Conservation (phyloP, 2,329 filamentous ascomycete species). For the Ascosphaera apis region DNA sequence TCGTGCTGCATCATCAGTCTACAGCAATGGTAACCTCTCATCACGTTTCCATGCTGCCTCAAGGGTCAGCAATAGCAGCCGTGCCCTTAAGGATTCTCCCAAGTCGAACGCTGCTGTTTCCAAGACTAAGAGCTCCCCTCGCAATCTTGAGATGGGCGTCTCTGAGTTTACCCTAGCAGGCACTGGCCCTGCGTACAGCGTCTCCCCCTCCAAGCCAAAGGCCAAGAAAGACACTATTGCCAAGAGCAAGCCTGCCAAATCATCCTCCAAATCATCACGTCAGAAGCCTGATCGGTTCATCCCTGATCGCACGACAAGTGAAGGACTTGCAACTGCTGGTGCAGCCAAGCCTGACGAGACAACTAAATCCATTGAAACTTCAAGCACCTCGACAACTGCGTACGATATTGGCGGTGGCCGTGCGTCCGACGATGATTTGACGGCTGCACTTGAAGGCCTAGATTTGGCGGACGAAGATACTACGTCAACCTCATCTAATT, state of each 20-base stretch:
- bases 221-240: conserved; percentile 18
- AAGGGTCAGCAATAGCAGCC: conserved; percentile 21
- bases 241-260: too few species aligned
- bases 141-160: conserved; percentile 70
- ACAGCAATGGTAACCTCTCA: conserved; percentile 49
- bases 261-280: too few species aligned
- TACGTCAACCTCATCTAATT: conserved; percentile 35
- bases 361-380: conserved; percentile 45
- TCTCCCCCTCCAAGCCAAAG: conserved; percentile 39
- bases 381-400: conserved; percentile 47
- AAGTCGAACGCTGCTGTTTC: conserved; percentile 68
- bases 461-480: conserved; percentile 54
- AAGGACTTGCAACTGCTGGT: conserved; percentile 59
- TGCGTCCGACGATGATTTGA: conserved; percentile 46
- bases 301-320: conserved; percentile 75
- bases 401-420: conserved; percentile 39
- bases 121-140: conserved; percentile 48
- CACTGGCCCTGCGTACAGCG: conserved; percentile 36
- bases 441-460: conserved; percentile 56
- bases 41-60: conserved; percentile 41
- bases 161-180: conserved; percentile 83
- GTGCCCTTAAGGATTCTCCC: conserved; percentile 45
- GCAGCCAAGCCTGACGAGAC: conserved; percentile 74
- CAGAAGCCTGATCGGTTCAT: conserved; percentile 60
- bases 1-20: conserved; percentile 42